These are phyloP conservation scores for Quercus variabilis DNA, from an alignment of 306 rosid species.

Conservation along the genomic window DNA sequence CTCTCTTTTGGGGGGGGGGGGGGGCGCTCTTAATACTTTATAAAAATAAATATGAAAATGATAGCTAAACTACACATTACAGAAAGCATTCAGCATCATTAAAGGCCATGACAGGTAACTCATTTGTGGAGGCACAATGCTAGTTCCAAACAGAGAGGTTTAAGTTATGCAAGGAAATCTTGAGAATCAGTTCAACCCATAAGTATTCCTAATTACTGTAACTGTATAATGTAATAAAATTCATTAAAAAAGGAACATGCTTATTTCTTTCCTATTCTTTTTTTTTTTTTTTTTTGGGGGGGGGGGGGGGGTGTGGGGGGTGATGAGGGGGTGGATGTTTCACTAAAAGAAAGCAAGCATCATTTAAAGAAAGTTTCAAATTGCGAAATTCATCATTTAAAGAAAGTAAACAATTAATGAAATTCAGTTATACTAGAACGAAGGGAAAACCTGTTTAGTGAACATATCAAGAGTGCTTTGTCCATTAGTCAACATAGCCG, in stretches of 20 bases:
- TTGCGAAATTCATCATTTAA: neutral
- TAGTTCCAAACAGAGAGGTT: neutral
- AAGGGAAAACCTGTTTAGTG: constrained; percentile 74
- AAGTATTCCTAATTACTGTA: neutral
- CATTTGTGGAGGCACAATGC: neutral
- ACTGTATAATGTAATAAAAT: neutral
- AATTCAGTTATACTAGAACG: constrained; percentile 8
- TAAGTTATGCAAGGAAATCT: neutral
- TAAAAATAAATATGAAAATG: neutral
- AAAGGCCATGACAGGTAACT: neutral
- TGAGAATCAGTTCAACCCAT: neutral
- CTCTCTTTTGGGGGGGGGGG: too few species aligned
- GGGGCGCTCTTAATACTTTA: neutral
- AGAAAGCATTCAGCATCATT: neutral
- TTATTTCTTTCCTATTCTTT: neutral
- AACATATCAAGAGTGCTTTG: constrained; percentile 83
- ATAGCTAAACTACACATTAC: neutral
- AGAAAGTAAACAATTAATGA: constrained; percentile 14
- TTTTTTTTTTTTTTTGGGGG: neutral
- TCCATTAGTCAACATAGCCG: constrained; percentile 79
- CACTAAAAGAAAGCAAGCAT: too few species aligned
- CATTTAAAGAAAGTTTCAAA: neutral
- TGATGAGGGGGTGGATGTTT: too few species aligned
- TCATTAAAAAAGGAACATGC: neutral
- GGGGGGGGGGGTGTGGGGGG: neutral